Percentiles rank a stretch among this genome's conserved stretches.
Conservation (phyloP, 805 yeast species). For the Teunomyces panamensis region DNA sequence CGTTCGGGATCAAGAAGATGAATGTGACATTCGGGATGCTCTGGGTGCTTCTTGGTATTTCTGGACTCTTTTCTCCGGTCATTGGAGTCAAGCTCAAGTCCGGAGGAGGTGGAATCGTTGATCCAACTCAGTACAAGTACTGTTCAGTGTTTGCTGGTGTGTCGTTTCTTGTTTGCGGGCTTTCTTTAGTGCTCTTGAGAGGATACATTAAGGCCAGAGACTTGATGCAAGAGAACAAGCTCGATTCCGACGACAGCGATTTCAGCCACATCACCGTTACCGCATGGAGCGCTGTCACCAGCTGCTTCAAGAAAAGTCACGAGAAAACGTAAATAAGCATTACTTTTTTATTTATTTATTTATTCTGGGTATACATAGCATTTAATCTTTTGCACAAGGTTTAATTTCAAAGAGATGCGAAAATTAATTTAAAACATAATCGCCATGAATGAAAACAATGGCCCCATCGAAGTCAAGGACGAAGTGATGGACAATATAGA, state of each 20-base stretch:
- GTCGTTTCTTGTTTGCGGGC: slow-evolving; percentile 15
- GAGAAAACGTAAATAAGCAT: background rate
- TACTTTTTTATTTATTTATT: no score
- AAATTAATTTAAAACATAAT: background rate
- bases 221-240: background rate
- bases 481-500: background rate
- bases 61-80: slow-evolving; percentile 23
- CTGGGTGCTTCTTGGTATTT: slow-evolving; percentile 19
- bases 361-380: no score
- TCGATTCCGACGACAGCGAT: slow-evolving; percentile 3
- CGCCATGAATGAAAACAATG: background rate
- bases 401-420: background rate
- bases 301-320: slow-evolving; percentile 3
- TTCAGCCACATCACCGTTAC: slow-evolving; percentile 4
- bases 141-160: slow-evolving; percentile 20
- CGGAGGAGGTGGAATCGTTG: slow-evolving; percentile 11
- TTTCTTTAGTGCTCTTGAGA: slow-evolving; percentile 15
- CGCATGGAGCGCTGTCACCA: background rate
- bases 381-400: background rate
- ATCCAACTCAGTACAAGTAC: slow-evolving; percentile 15
- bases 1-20: slow-evolving; percentile 18
- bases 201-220: slow-evolving; percentile 20
- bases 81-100: slow-evolving; percentile 18
- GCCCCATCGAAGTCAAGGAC: background rate
- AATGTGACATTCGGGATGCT: slow-evolving; percentile 18